Conservation (phyloP, 1,284 basidiomycete genomes). For the Schizophyllum amplum region DNA sequence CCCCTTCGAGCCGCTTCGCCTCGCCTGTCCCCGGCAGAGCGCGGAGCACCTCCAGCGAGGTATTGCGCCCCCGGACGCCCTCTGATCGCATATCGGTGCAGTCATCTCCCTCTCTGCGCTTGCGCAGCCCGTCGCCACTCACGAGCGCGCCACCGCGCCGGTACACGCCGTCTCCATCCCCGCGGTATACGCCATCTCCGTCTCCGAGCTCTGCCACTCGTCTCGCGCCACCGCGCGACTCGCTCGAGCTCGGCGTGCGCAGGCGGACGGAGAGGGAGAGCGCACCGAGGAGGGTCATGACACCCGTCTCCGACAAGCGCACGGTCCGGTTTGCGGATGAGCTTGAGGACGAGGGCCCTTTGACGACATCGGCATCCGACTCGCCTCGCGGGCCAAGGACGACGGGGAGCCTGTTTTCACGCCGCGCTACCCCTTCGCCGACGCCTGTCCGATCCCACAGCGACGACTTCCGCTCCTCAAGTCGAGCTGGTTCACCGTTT, state of each 20-base stretch:
- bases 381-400: background rate
- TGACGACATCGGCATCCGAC: background rate
- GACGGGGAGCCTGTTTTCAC: background rate
- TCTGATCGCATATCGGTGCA: background rate
- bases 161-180: background rate
- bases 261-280: background rate
- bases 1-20: background rate
- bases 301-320: background rate
- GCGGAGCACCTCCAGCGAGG: background rate
- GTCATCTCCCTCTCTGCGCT: background rate
- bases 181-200: background rate
- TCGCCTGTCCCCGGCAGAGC: background rate
- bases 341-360: background rate
- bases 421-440: too few relatives aligned
- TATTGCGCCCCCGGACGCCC: background rate
- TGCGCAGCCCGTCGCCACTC: background rate
- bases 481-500: background rate
- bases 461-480: background rate
- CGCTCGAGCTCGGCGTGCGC: background rate
- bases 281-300: background rate
- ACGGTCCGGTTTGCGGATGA: background rate
- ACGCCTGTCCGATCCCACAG: background rate
- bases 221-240: background rate
- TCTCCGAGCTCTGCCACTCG: background rate
- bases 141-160: background rate